Conservation (phyloP, 768 basidiomycete species). For the Ramaria sp. region DNA sequence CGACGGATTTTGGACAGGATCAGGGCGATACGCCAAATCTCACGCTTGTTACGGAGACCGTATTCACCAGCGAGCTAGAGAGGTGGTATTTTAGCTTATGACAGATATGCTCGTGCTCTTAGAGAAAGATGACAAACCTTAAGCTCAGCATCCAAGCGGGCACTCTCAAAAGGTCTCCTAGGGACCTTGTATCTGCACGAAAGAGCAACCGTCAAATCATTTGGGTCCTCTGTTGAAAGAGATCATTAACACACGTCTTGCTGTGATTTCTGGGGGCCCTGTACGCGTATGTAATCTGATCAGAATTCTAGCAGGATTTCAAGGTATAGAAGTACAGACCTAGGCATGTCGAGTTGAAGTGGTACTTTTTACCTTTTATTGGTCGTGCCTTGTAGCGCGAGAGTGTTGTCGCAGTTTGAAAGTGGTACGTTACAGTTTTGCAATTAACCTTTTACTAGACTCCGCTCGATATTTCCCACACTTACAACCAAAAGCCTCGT, state of each 20-base stretch:
- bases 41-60: slow-evolving; percentile 99
- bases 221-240: slow-evolving; percentile 42
- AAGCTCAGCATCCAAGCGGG: slow-evolving; percentile 98
- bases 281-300: slow-evolving; percentile 1
- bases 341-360: slow-evolving; percentile 6
- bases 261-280: slow-evolving; percentile 88
- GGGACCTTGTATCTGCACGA: slow-evolving; percentile 94
- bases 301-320: slow-evolving; percentile 23
- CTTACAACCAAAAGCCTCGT: slow-evolving; percentile 37
- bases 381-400: slow-evolving; percentile 12
- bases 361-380: slow-evolving; percentile 9
- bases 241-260: slow-evolving; percentile 75
- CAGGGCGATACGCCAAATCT: slow-evolving; percentile 99
- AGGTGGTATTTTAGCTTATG: not conserved
- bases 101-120: not conserved
- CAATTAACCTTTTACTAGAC: slow-evolving; percentile 52
- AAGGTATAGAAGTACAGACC: not conserved
- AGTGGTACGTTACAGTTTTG: slow-evolving; percentile 53
- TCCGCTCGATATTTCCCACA: slow-evolving; percentile 29
- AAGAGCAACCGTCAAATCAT: not conserved
- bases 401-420: slow-evolving; percentile 17
- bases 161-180: slow-evolving; percentile 91
- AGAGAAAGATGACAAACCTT: slow-evolving; percentile 49
- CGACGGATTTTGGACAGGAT: slow-evolving; percentile 99
- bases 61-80: slow-evolving; percentile 95